These are phyloP conservation scores for Lactifluus piperatus DNA, from an alignment of 768 basidiomycete species.

Conservation along the genomic window DNA sequence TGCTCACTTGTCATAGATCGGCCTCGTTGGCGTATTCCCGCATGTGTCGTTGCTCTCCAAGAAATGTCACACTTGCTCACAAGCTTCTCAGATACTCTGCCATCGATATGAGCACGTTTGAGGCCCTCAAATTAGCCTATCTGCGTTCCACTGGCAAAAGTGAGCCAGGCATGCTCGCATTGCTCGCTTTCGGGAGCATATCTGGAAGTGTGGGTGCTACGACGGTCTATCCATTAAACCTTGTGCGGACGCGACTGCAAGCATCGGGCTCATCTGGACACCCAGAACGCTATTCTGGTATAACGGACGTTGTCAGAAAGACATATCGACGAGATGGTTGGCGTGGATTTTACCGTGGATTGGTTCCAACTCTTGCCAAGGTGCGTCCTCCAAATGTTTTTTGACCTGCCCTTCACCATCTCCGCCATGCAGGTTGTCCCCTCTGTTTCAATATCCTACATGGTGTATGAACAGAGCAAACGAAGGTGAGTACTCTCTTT, in stretches of 20 bases:
- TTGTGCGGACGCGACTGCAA: constrained; percentile 90
- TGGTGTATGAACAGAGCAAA: constrained; percentile 86
- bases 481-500: constrained; percentile 43
- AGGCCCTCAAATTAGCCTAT: constrained; percentile 90
- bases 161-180: constrained; percentile 81
- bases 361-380: constrained; percentile 91
- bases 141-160: constrained; percentile 77
- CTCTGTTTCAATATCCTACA: constrained; percentile 93
- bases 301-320: constrained; percentile 71
- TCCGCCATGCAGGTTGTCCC: constrained; percentile 65
- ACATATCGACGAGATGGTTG: constrained; percentile 84
- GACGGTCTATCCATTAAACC: constrained; percentile 85
- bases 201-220: constrained; percentile 92
- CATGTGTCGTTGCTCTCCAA: constrained; percentile 31
- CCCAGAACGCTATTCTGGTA: constrained; percentile 84
- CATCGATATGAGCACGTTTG: constrained; percentile 97
- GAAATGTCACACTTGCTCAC: constrained; percentile 10
- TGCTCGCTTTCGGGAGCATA: constrained; percentile 85
- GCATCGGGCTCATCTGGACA: constrained; percentile 95
- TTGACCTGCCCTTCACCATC: background rate
- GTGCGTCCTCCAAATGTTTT: constrained; percentile 28
- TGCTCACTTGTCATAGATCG: constrained; percentile 50
- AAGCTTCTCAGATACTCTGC: constrained; percentile 61
- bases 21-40: constrained; percentile 95
- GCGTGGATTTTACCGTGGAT: constrained; percentile 89